A percentile compares a stretch with the other conserved stretches of the same genome.
Evolutionary conservation across 305 asterid genomes (phyloP).

Genomic region (Fraxinus dipetala): DNA sequence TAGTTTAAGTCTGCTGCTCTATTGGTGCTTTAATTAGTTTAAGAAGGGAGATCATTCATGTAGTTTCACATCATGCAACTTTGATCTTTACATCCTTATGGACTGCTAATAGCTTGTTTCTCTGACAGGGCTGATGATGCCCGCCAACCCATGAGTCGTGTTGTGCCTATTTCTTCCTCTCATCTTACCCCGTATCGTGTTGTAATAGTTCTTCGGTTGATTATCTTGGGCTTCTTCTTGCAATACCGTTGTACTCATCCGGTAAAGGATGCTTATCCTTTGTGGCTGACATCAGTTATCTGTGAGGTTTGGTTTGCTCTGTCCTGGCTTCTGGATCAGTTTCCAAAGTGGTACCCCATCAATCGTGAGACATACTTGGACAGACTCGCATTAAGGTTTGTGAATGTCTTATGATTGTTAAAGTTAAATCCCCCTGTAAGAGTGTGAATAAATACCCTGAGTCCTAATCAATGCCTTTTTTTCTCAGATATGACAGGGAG

Average conservation of each 20-base stretch:
- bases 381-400: constrained; percentile 49
- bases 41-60: not conserved
- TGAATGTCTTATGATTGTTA: not conserved
- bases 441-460: not conserved
- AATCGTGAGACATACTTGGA: constrained; percentile 51
- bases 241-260: constrained; percentile 51
- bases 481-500: constrained; percentile 39
- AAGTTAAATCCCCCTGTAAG: not conserved
- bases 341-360: constrained; percentile 51
- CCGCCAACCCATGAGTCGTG: constrained; percentile 47
- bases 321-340: constrained; percentile 66
- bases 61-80: not conserved
- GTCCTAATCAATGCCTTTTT: not conserved
- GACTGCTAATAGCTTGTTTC: constrained; percentile 25
- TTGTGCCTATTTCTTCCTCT: constrained; percentile 41
- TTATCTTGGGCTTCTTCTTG: constrained; percentile 20
- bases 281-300: constrained; percentile 63
- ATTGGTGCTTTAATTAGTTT: not conserved
- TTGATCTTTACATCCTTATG: not conserved
- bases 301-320: constrained; percentile 69
- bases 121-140: constrained; percentile 50
- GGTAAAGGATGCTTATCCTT: constrained; percentile 47
- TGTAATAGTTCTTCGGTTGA: not conserved
- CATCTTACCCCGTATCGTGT: constrained; percentile 40
- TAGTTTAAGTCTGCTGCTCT: not conserved